Base-by-base conservation (phyloP, 306 rosid genomes). In the Amphicarpaea edgeworthii region DNA sequence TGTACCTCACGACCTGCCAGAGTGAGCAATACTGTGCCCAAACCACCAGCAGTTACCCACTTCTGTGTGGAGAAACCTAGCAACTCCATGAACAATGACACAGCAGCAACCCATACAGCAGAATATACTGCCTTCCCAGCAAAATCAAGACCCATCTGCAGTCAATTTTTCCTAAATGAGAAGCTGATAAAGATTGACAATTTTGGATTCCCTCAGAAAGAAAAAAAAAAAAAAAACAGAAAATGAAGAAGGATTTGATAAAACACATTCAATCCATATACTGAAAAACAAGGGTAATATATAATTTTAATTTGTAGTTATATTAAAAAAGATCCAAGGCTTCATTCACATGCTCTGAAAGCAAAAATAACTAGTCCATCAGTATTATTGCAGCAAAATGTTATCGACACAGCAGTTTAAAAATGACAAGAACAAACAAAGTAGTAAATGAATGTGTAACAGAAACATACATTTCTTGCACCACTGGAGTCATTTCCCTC, bases 21-120 rank as follows among this genome's bases (percentile, higher is more conserved):
- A 45, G 99, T 96, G 51, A 96, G 92, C 83, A 96, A 81, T 23
- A 96, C 98, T 26, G 98, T 96, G 23, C 99, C 98, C 63, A 96
- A 93, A 92, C 99, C 97, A 77, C 99, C 99, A 42, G 99, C 99
- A 65, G 99, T 96, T 75, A 96, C 72, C 99, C 98, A 96, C 88
- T 68, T 96, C 83, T 96, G 98, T 79, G 98, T 87, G 83, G 99
- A 96, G 86, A 92, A 96, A 72, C 99, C 99, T 55, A 96, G 88
- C 85, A 96, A 83, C 85, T 96, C 99, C 98, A 92, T 92, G 85
- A 96, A 96, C 85, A 92, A 84, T 59, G 98, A 90, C 73, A 90
- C 87, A 21, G 98, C 99, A 83, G 98, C 99, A 86, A 96, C 88
- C 99, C 99, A 96, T 46, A 96, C 98, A 37, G 93, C 96, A 69